Percentiles rank a stretch among this genome's conserved stretches.
Conservation (phyloP, 2,329 filamentous ascomycete species). For the Pseudogymnoascus sp. region DNA sequence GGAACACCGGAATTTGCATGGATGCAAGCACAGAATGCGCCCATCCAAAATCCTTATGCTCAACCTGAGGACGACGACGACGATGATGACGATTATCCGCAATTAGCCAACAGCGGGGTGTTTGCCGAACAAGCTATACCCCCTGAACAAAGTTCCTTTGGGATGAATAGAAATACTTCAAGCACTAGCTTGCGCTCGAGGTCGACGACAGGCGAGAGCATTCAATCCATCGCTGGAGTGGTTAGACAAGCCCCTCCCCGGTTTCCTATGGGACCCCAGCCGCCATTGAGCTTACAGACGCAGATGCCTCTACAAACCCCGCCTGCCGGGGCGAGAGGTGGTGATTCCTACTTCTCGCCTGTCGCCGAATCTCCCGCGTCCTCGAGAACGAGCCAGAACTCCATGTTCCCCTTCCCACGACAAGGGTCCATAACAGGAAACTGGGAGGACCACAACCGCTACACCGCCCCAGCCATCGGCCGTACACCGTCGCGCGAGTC, state of each 20-base stretch:
- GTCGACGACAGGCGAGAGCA: slow-evolving; percentile 68
- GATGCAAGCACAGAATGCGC: slow-evolving; percentile 60
- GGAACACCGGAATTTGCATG: slow-evolving; percentile 68
- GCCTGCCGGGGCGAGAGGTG: slow-evolving; percentile 28
- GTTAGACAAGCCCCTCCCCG: slow-evolving; percentile 56
- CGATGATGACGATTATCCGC: slow-evolving; percentile 44
- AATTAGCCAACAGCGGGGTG: slow-evolving; percentile 27
- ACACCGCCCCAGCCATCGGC: slow-evolving; percentile 82
- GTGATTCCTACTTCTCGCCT: slow-evolving; percentile 90
- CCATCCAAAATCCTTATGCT: slow-evolving; percentile 76
- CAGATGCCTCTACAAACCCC: slow-evolving; percentile 36
- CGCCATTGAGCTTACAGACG: slow-evolving; percentile 64
- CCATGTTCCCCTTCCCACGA: slow-evolving; percentile 76
- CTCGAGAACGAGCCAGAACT: slow-evolving; percentile 67
- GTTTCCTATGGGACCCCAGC: slow-evolving; percentile 55
- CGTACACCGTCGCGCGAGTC: slow-evolving; percentile 75
- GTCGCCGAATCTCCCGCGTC: slow-evolving; percentile 72
- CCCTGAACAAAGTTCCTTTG: slow-evolving; percentile 41
- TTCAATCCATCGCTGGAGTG: slow-evolving; percentile 51
- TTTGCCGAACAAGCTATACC: slow-evolving; percentile 32
- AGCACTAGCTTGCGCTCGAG: slow-evolving; percentile 69
- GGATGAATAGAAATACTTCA: slow-evolving; percentile 62
- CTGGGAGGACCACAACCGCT: slow-evolving; percentile 71
- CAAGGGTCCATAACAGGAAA: slow-evolving; percentile 60
- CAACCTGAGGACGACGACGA: slow-evolving; percentile 59